These are phyloP conservation scores for Fusarium chuoi DNA, from an alignment of 2,329 filamentous ascomycete species.

Conservation along the genomic window DNA sequence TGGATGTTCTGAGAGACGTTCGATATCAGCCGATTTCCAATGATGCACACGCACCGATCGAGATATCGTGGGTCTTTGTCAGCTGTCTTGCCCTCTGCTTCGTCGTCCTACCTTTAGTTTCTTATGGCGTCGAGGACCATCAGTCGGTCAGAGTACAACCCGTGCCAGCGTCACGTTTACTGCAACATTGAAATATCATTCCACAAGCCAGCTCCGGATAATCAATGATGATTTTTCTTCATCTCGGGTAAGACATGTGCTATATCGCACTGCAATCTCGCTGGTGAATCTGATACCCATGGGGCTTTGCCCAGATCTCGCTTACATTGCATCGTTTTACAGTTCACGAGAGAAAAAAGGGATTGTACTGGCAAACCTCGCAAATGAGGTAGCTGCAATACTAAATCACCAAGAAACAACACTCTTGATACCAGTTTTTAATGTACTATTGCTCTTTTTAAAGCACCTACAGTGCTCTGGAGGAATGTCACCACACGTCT, in stretches of 20 bases:
- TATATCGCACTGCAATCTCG: conserved; percentile 30
- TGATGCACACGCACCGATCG: conserved; percentile 8
- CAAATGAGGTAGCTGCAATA: background rate
- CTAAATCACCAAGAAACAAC: background rate
- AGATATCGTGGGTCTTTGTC: conserved; percentile 22
- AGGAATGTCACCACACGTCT: conserved; percentile 5
- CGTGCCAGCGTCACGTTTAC: background rate
- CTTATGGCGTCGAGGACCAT: conserved; percentile 8
- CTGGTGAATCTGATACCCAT: conserved; percentile 10
- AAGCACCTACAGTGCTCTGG: conserved; percentile 16
- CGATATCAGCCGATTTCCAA: conserved; percentile 42
- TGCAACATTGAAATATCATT: conserved; percentile 20
- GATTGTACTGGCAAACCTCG: background rate
- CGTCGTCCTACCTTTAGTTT: background rate
- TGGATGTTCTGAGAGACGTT: conserved; percentile 33
- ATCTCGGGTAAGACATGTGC: conserved; percentile 28
- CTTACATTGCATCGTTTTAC: conserved; percentile 1
- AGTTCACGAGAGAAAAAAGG: background rate
- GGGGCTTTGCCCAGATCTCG: conserved; percentile 26
- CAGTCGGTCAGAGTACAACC: conserved; percentile 14
- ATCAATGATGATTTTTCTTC: conserved; percentile 7
- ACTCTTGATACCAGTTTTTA: background rate
- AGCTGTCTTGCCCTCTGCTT: conserved; percentile 28
- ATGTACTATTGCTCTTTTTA: background rate
- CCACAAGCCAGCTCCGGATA: conserved; percentile 15